phyloP scores from a whole-genome alignment of 2,329 filamentous ascomycete species.

The Hypoxylon sp. region DNA sequence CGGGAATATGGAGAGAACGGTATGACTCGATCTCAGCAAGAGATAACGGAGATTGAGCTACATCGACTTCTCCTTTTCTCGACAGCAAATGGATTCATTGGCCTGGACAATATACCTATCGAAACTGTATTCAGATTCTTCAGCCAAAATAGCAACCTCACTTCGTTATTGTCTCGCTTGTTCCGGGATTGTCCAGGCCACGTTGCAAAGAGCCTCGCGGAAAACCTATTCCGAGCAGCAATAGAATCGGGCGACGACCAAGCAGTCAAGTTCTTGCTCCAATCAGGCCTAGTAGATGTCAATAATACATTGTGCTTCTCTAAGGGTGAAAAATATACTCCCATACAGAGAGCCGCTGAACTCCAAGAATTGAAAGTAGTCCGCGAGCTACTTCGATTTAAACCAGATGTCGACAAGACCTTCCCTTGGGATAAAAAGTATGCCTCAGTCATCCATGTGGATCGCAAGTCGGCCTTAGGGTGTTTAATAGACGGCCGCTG shows the following conservation, averaged over 20 bases:
- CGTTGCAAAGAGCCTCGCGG: constrained; percentile 24
- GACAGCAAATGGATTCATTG: constrained; percentile 29
- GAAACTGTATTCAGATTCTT: constrained; percentile 16
- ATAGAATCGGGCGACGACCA: constrained; percentile 35
- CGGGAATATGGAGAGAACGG: not conserved
- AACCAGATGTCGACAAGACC: constrained; percentile 6
- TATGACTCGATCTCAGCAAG: not conserved
- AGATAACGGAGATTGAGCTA: constrained; percentile 13
- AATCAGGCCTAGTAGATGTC: constrained; percentile 18
- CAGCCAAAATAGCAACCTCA: constrained; percentile 7
- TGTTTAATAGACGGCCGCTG: constrained; percentile 10
- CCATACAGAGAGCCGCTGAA: constrained; percentile 28
- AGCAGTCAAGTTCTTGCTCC: constrained; percentile 15
- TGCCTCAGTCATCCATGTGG: too few species aligned
- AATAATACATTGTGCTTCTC: constrained; percentile 25
- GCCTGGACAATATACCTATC: constrained; percentile 25
- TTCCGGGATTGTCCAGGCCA: constrained; percentile 8
- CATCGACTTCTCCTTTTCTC: constrained; percentile 32
- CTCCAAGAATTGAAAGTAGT: constrained; percentile 23
- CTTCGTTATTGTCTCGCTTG: constrained; percentile 11
- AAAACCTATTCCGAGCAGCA: constrained; percentile 39
- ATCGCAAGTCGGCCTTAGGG: constrained; percentile 1
- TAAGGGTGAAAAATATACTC: constrained; percentile 10
- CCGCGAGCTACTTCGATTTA: constrained; percentile 20
- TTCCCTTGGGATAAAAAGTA: not conserved